These are phyloP conservation scores for Vigna mungo DNA, from an alignment of 306 rosid species.

Conservation along the genomic window DNA sequence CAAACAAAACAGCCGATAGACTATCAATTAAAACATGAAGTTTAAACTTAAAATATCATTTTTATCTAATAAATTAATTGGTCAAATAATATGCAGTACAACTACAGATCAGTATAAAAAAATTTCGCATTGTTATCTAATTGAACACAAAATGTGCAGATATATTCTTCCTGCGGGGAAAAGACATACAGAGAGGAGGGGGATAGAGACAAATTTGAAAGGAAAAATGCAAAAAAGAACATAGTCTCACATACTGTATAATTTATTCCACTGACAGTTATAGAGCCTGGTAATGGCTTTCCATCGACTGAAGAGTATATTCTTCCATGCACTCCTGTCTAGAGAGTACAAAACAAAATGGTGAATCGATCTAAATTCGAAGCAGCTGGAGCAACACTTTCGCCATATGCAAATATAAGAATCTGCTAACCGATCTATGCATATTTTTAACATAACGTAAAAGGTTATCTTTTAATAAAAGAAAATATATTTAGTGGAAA, in stretches of 20 bases:
- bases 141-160: too few relatives aligned
- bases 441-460: background rate
- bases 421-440: background rate
- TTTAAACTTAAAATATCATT: background rate
- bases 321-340: slow-evolving; percentile 94
- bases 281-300: slow-evolving; percentile 73
- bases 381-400: slow-evolving; percentile 18
- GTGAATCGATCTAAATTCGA: slow-evolving; percentile 32
- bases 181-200: background rate
- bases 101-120: background rate
- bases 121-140: too few relatives aligned
- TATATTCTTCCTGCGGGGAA: background rate
- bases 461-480: background rate
- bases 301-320: slow-evolving; percentile 81
- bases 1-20: background rate
- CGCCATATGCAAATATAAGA: background rate
- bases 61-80: background rate
- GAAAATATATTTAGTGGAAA: background rate
- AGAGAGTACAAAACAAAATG: slow-evolving; percentile 45
- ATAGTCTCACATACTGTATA: slow-evolving; percentile 57
- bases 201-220: background rate
- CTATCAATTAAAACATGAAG: slow-evolving; percentile 1
- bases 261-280: slow-evolving; percentile 75
- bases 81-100: slow-evolving; percentile 14
- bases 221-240: background rate